These are phyloP conservation scores for Termitomyces sp. DNA, from an alignment of 768 basidiomycete species.

Conservation along the genomic window DNA sequence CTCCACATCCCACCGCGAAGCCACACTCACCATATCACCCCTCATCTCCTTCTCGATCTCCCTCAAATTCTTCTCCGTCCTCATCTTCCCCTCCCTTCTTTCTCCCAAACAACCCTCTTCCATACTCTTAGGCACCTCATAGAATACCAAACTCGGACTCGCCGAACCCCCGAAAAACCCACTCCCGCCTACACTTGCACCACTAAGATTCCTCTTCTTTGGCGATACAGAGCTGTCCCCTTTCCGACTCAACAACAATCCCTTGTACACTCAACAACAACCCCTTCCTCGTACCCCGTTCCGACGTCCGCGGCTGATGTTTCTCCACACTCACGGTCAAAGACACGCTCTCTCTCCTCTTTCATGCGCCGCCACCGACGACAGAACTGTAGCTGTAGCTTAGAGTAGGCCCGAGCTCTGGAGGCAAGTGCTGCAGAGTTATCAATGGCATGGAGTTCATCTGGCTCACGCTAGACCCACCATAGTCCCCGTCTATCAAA, in stretches of 20 bases:
- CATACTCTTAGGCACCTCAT: neutral
- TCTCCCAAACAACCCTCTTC: constrained; percentile 6
- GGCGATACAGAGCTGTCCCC: neutral
- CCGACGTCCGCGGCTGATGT: neutral
- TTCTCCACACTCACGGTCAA: no score
- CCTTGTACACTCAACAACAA: neutral
- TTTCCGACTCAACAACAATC: neutral
- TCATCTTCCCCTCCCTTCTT: constrained; percentile 19
- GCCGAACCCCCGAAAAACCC: constrained; percentile 40
- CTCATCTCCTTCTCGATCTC: constrained; percentile 8
- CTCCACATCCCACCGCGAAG: neutral
- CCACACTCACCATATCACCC: neutral
- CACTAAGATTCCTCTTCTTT: neutral
- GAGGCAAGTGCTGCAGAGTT: neutral
- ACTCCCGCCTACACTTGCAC: no score
- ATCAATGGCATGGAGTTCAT: neutral
- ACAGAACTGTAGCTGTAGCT: no score
- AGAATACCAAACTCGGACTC: neutral
- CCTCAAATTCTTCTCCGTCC: constrained; percentile 24
- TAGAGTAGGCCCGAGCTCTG: no score
- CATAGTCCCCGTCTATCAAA: neutral
- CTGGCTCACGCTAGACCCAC: neutral
- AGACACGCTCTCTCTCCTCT: no score
- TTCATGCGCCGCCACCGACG: no score
- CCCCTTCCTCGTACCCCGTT: neutral